phyloP scores from a whole-genome alignment of 2,329 filamentous ascomycete species.

The Lachnellula suecica region DNA sequence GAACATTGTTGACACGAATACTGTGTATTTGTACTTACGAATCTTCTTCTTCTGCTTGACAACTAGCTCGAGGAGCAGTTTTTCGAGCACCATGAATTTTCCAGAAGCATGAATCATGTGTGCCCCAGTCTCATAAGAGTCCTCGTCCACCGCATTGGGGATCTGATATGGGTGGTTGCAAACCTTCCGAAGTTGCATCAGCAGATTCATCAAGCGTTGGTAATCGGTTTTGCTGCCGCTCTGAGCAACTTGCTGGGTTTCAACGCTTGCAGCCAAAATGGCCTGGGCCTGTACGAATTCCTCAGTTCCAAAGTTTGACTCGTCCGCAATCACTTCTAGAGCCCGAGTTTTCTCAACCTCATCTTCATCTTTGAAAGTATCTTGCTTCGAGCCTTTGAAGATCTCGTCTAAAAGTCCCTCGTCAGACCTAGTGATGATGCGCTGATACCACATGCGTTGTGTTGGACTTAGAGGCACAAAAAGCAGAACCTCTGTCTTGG shows the following conservation, averaged over 20 bases:
- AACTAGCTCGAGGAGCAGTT: conserved; percentile 80
- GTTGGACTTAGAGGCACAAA: conserved; percentile 57
- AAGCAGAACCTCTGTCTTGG: conserved; percentile 55
- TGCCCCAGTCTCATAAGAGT: conserved; percentile 68
- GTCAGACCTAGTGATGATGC: conserved; percentile 54
- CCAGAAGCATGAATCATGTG: conserved; percentile 88
- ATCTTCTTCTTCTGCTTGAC: conserved; percentile 66
- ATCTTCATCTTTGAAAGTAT: conserved; percentile 42
- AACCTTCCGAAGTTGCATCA: conserved; percentile 92
- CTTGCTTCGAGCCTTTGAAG: conserved; percentile 41
- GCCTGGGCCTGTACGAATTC: conserved; percentile 46
- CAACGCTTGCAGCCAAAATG: conserved; percentile 42
- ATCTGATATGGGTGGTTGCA: conserved; percentile 77
- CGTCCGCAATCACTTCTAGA: conserved; percentile 34
- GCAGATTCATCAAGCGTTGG: conserved; percentile 76
- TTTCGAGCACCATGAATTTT: conserved; percentile 79
- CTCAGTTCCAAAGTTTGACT: conserved; percentile 30
- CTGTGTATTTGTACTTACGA: conserved; percentile 63
- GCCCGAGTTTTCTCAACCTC: conserved; percentile 37
- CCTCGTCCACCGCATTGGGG: conserved; percentile 25
- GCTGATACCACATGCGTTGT: conserved; percentile 57
- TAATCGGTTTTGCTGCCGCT: conserved; percentile 38
- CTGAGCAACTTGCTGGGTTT: conserved; percentile 26
- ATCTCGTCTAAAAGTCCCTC: conserved; percentile 50
- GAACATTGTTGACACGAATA: background rate